Evolutionary conservation across 805 yeast genomes (phyloP).

Genomic region (Ogataea thermomethanolica): DNA sequence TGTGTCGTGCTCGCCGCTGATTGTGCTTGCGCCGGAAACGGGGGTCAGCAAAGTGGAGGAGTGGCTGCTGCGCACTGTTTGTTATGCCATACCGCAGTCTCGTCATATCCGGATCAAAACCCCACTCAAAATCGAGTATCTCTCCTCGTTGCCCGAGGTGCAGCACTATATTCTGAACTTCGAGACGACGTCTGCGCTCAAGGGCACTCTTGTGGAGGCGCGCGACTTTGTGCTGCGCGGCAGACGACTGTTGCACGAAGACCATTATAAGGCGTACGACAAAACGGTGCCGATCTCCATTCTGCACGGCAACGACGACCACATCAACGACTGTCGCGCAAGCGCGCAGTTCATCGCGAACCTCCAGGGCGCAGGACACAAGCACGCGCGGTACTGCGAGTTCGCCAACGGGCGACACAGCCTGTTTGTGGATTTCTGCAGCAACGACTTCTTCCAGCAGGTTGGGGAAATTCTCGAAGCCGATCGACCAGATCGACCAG

Average conservation of each 20-base stretch:
- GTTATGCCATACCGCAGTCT: constrained; percentile 43
- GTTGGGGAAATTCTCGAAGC: constrained; percentile 24
- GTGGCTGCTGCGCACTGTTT: constrained; percentile 38
- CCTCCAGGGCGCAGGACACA: constrained; percentile 24
- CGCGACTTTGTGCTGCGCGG: constrained; percentile 65
- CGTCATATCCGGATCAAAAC: constrained; percentile 45
- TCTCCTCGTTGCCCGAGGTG: constrained; percentile 50
- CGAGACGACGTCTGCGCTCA: constrained; percentile 39
- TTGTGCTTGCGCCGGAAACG: constrained; percentile 54
- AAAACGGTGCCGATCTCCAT: constrained; percentile 48
- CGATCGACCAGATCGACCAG: constrained; percentile 2
- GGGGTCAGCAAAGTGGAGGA: constrained; percentile 48
- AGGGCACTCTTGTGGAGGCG: constrained; percentile 54
- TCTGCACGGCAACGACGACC: constrained; percentile 62
- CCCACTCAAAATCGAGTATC: constrained; percentile 48
- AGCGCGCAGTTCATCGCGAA: constrained; percentile 39
- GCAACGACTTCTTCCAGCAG: constrained; percentile 33
- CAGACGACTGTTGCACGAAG: constrained; percentile 40
- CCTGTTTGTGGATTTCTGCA: constrained; percentile 45
- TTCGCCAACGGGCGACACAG: constrained; percentile 40
- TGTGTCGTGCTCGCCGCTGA: constrained; percentile 56
- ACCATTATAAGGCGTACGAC: constrained; percentile 35
- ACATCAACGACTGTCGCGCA: constrained; percentile 52
- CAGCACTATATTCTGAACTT: constrained; percentile 41
- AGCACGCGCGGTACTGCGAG: constrained; percentile 28